Percentiles rank a stretch among this genome's conserved stretches.
Evolutionary conservation across 805 yeast species (phyloP).

Genomic region (Clavispora fructus): DNA sequence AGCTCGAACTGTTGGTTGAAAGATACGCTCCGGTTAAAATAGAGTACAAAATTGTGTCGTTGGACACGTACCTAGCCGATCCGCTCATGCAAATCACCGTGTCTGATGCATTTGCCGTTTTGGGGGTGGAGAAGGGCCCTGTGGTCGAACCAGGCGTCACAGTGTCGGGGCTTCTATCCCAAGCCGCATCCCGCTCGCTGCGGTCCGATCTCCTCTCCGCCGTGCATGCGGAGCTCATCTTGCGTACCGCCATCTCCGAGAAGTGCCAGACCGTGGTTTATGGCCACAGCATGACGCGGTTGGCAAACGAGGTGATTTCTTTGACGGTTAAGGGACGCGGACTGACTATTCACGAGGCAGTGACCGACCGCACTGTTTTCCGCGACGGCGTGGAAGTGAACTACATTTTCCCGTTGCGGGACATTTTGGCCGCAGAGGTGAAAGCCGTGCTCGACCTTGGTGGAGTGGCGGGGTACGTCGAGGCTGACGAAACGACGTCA

Average conservation of each 20-base stretch:
- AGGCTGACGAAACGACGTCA: slow-evolving; percentile 18
- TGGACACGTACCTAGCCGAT: slow-evolving; percentile 35
- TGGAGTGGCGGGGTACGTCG: slow-evolving; percentile 31
- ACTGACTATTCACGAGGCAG: slow-evolving; percentile 47
- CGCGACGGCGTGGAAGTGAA: slow-evolving; percentile 31
- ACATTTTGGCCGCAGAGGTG: slow-evolving; percentile 66
- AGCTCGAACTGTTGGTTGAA: slow-evolving; percentile 14
- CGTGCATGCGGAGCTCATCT: slow-evolving; percentile 43
- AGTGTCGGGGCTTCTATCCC: slow-evolving; percentile 30
- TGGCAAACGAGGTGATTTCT: slow-evolving; percentile 77
- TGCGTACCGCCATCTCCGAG: slow-evolving; percentile 40
- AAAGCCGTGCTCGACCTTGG: slow-evolving; percentile 46
- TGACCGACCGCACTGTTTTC: slow-evolving; percentile 40
- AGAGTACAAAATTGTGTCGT: slow-evolving; percentile 38
- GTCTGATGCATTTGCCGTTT: slow-evolving; percentile 9
- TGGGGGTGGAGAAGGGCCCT: not conserved
- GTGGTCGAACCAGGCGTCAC: slow-evolving; percentile 4
- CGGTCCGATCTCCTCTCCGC: slow-evolving; percentile 55
- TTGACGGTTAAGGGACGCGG: slow-evolving; percentile 87
- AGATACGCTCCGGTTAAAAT: slow-evolving; percentile 17
- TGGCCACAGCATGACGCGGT: slow-evolving; percentile 76
- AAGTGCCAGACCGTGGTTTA: slow-evolving; percentile 55
- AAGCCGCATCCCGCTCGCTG: slow-evolving; percentile 52
- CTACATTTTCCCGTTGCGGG: slow-evolving; percentile 68
- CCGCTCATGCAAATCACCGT: slow-evolving; percentile 15